Base-by-base conservation (phyloP, 176 grass and related monocot genomes). In the Eleusine coracana region DNA sequence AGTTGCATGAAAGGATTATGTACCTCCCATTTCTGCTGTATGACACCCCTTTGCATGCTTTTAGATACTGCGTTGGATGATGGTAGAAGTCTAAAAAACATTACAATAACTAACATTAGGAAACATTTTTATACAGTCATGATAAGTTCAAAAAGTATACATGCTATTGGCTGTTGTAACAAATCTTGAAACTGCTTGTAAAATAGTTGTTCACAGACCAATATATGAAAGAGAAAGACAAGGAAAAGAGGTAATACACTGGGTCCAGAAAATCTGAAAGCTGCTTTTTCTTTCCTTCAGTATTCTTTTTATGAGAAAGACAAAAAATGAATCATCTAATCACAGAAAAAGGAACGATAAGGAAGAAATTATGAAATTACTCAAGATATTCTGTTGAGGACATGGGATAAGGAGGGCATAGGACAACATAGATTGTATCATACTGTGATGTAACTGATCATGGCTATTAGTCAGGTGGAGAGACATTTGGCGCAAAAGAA, bases 21-120 rank as follows among this genome's bases (percentile, higher is more conserved):
- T 86, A 97, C 91, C 94, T 97, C 94, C 94, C 94, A 94, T 21
- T 67, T 80, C 65, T 94, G 82, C 2, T 83, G 85, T 73, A 92
- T 58, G 44, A 94, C 83, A 76, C 86, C 92, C 80, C 87, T 92
- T 71, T 92, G 89, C 75, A 97, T 92, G 83, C 28, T 92, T 83
- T 88, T 97, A 36, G 94, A 97, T 45, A 94, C 46, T 71, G 92
- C 89, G 80, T 71, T 97, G 75, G 89, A 63, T 5, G 92, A 80
- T 54, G 94, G 92, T 74, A 88, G 88, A 87, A 94, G 94, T 62
- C 94, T 97, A 81, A 21, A 89, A 75, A 50, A 71, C 31, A 28
- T 80, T 34, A 71, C 37, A 90, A 58, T 37, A 71, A 71, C 66
- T 45, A 86, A 36, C 42, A 80, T 49, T 82, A 87, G 73, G 70